Percentiles rank a stretch among this genome's conserved stretches.
These are phyloP conservation scores for Avicennia marina DNA, from an alignment of 257 asterid genomes.

Conservation along the genomic window DNA sequence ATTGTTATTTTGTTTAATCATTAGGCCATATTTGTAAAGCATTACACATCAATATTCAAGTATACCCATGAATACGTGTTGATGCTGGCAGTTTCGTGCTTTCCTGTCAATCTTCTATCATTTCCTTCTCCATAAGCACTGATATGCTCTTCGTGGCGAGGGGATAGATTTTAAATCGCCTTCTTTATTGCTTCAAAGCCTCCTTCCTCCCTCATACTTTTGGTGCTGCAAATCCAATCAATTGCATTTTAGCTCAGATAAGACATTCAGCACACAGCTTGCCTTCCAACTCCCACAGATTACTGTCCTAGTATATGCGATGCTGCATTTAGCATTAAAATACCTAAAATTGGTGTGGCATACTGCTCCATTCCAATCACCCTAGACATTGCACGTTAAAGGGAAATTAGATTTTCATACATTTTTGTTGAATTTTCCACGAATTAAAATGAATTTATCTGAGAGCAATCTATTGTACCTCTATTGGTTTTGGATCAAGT, in stretches of 20 bases:
- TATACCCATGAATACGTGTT: slow-evolving; percentile 86
- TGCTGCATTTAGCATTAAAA: no score
- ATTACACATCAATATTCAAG: not conserved
- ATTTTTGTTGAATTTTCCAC: not conserved
- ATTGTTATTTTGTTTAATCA: not conserved
- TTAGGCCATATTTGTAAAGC: not conserved
- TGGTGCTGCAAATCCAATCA: slow-evolving; percentile 52
- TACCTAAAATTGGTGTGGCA: slow-evolving; percentile 94
- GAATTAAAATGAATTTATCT: not conserved
- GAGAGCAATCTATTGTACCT: slow-evolving; percentile 37
- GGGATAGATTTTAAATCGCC: slow-evolving; percentile 87
- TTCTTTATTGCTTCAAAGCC: slow-evolving; percentile 93
- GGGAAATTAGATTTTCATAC: slow-evolving; percentile 8
- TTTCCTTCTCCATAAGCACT: slow-evolving; percentile 99
- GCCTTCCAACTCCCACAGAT: no score
- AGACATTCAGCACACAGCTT: not conserved
- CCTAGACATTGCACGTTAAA: slow-evolving; percentile 34
- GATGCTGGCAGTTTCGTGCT: slow-evolving; percentile 93
- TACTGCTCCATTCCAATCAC: slow-evolving; percentile 99
- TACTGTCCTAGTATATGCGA: no score
- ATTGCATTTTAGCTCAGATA: not conserved
- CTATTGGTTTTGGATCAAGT: slow-evolving; percentile 93
- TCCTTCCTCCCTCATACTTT: slow-evolving; percentile 95
- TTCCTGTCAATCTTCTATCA: slow-evolving; percentile 94
- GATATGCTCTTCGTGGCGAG: slow-evolving; percentile 89